These are phyloP conservation scores for Eucommia ulmoides DNA, from an alignment of 257 asterid genomes.

Conservation along the genomic window DNA sequence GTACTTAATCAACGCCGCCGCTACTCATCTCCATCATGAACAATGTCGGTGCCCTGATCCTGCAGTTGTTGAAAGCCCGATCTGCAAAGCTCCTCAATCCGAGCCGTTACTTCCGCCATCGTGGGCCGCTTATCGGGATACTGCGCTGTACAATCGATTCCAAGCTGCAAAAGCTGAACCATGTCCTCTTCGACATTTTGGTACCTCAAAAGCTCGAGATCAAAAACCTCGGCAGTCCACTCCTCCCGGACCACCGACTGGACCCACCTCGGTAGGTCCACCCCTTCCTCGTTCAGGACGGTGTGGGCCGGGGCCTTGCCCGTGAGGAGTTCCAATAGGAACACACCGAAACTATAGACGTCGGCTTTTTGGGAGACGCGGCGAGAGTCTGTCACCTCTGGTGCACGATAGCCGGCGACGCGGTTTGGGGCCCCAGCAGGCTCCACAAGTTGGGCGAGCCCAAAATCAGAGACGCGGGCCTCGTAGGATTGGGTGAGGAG, in stretches of 20 bases:
- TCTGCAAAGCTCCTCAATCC: conserved; percentile 26
- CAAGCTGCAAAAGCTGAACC: conserved; percentile 45
- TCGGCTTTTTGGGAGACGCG: conserved; percentile 39
- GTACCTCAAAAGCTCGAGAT: conserved; percentile 27
- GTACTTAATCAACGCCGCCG: too few relatives aligned
- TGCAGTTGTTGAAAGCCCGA: conserved; percentile 8
- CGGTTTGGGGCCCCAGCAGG: conserved; percentile 32
- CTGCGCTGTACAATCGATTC: conserved; percentile 34
- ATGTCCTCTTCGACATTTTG: conserved; percentile 37
- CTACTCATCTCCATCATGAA: conserved; percentile 1
- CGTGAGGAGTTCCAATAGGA: conserved; percentile 34
- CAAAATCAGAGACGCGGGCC: conserved; percentile 38
- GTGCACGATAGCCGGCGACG: conserved; percentile 35
- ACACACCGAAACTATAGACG: conserved; percentile 37
- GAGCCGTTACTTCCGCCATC: conserved; percentile 24
- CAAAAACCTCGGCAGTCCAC: conserved; percentile 40
- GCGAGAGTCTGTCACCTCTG: conserved; percentile 39
- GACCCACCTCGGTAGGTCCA: conserved; percentile 44
- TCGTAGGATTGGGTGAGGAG: conserved; percentile 30
- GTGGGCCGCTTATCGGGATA: conserved; percentile 42
- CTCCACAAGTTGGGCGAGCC: conserved; percentile 33
- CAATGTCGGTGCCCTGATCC: conserved; percentile 14
- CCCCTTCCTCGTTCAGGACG: conserved; percentile 28
- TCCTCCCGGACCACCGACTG: conserved; percentile 37
- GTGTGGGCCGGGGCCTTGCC: conserved; percentile 39